These are phyloP conservation scores for Chondrostereum purpureum DNA, from an alignment of 1,284 basidiomycete species.

Conservation along the genomic window DNA sequence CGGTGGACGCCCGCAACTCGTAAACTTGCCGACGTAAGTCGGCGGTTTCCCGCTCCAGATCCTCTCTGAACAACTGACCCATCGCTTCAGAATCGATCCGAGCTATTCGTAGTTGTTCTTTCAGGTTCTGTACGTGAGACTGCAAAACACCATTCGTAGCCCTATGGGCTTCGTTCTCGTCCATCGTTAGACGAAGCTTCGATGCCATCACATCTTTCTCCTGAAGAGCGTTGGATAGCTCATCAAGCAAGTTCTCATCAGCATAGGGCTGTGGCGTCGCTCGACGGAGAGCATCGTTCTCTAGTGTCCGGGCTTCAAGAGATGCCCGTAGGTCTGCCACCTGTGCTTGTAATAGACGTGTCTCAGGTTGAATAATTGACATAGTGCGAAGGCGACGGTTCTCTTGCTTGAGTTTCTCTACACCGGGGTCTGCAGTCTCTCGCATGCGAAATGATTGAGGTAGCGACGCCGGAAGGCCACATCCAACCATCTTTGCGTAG, in stretches of 20 bases:
- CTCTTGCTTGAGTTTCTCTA: background rate
- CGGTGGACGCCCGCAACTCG: constrained; percentile 11
- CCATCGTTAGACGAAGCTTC: constrained; percentile 1
- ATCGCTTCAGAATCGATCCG: background rate
- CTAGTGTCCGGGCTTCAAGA: background rate
- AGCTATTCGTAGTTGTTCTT: background rate
- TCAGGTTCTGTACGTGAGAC: background rate
- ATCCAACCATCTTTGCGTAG: constrained; percentile 11
- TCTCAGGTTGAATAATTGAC: constrained; percentile 1
- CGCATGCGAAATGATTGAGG: constrained; percentile 5
- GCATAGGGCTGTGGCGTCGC: background rate
- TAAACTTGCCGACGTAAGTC: constrained; percentile 12
- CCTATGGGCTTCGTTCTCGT: background rate
- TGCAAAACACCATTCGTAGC: background rate
- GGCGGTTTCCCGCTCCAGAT: constrained; percentile 11
- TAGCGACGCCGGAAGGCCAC: constrained; percentile 9
- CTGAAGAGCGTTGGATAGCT: background rate
- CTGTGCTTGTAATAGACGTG: background rate
- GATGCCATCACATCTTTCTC: constrained; percentile 1
- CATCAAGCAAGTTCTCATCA: background rate
- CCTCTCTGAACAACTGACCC: constrained; percentile 3
- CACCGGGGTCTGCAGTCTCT: background rate
- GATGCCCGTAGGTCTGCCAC: background rate
- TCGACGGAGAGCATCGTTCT: background rate
- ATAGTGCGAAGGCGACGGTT: constrained; percentile 1